Evolutionary conservation across 1,284 basidiomycete species (phyloP), one percentile per base, ranked within the genome.

Genomic region (Trichosporon sp.): DNA sequence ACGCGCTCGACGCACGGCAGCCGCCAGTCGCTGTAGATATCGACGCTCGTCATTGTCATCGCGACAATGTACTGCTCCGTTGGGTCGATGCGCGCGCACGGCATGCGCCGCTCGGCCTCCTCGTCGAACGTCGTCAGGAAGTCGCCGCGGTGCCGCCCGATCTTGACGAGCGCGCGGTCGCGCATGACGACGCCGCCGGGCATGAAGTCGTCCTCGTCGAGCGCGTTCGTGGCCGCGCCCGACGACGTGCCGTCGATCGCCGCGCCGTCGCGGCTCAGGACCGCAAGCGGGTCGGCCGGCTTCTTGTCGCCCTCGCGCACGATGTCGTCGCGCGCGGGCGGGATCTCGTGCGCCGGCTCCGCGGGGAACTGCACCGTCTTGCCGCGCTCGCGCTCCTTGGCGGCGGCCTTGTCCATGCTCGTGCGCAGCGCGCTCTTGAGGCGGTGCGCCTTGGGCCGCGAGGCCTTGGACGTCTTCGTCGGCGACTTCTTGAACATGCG

Each of bases 161-260:
- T 78, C 44, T 76, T 71, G 34, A 83, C 78, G 3, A 82, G 73
- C 75, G 81, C 80, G 0, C 82, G 78, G 70, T 83, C 82, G 42
- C 77, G 75, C 73, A 81, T 73, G 63, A 81, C 75, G 3, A 81
- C 73, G 4, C 77, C 75, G 3, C 76, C 78, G 4, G 74, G 73
- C 31, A 70, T 64, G 27, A 72, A 65, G 31, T 72, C 69, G 63
- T 76, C 72, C 9, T 68, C 29, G 42, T 72, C 71, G 23, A 75
- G 38, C 5, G 74, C 74, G 5, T 72, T 75, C 42, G 77, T 77
- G 1, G 72, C 71, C 0, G 80, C 79, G 13, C 75, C 77, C 6
- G 77, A 74, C 68, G 78, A 81, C 0, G 81, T 83, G 13, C 78
- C 79, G 7, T 65, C 76, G 1, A 77, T 76, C 3, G 76, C 76